Percentiles rank a stretch among this genome's conserved stretches.
Conservation (phyloP, 179 eudicot species). For the Beta lomatogona region DNA sequence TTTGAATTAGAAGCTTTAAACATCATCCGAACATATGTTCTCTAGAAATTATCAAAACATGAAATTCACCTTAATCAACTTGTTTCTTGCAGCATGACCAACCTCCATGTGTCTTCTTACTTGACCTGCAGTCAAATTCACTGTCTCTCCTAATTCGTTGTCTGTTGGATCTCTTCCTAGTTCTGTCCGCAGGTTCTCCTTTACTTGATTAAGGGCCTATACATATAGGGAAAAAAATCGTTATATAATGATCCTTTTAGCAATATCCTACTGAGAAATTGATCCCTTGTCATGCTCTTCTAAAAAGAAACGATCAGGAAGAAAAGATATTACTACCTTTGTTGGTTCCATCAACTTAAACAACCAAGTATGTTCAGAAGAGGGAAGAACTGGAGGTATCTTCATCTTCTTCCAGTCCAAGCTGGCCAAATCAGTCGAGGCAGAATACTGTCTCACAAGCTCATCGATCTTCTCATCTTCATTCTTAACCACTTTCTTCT, state of each 20-base stretch:
- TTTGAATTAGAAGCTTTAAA: neutral
- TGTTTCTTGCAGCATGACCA: slow-evolving; percentile 89
- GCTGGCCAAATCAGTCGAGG: slow-evolving; percentile 65
- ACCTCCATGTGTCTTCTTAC: slow-evolving; percentile 56
- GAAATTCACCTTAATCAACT: slow-evolving; percentile 72
- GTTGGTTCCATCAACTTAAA: slow-evolving; percentile 86
- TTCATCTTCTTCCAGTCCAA: slow-evolving; percentile 95
- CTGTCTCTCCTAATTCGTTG: slow-evolving; percentile 67
- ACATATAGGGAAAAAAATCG: neutral
- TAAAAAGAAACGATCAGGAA: neutral
- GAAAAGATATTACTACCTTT: slow-evolving; percentile 64
- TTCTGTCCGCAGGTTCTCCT: slow-evolving; percentile 58
- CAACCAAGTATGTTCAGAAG: slow-evolving; percentile 85
- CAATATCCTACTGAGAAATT: neutral
- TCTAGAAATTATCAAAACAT: neutral
- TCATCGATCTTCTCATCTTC: slow-evolving; percentile 58
- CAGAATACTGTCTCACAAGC: slow-evolving; percentile 79
- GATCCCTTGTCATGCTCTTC: neutral
- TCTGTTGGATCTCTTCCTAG: slow-evolving; percentile 74
- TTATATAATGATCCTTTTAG: neutral
- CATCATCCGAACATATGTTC: too few relatives aligned
- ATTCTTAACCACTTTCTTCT: slow-evolving; percentile 33
- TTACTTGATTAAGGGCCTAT: slow-evolving; percentile 66
- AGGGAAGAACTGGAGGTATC: slow-evolving; percentile 90
- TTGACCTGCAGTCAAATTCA: slow-evolving; percentile 53